Base-by-base conservation (phyloP, 768 basidiomycete species). In the Trametes gibbosa region DNA sequence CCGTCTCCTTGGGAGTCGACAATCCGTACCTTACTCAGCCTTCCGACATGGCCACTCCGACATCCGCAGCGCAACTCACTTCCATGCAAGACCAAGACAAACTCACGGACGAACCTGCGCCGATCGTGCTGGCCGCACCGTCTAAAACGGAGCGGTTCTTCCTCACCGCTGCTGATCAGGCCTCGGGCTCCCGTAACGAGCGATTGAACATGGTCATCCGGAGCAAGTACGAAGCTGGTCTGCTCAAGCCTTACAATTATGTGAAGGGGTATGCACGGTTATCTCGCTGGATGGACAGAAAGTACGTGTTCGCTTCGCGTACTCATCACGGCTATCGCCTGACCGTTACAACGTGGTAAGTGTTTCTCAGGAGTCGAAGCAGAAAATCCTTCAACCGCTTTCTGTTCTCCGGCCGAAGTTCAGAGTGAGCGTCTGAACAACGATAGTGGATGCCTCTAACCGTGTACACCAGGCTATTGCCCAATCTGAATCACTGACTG, bases 221-320 rank as follows among this genome's bases (percentile, higher is more conserved):
- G 64, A 93, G 91, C 68, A 98, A 98, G 74, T 98, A 97, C 73
- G 95, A 98, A 69, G 96, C 96, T 2, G 96, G 95, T 0, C 72
- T 98, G 42, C 75, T 98, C 63, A 95, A 92, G 68, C 96, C 96
- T 3, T 97, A 96, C 68, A 95, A 98, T 73, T 97, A 98, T 65
- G 93, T 95, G 50, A 95, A 95, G 68, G 96, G 96, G 0, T 98
- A 98, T 66, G 89, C 92, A 14, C 79, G 95, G 59, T 74, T 98
- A 63, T 90, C 87, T 54, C 81, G 90, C 56, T 98, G 95, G 95
- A 96, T 98, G 92, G 93, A 95, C 65, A 78, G 86, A 70, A 93
- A 95, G 93, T 94, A 70, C 19, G 82, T 69, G 14, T 19, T 19
- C 37, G 37, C 37, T 5, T 53, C 45, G 42, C 41, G 35, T 59